Evolutionary conservation across 139 green algal genomes (phyloP).

Genomic region (Ettlia oleoabundans): DNA sequence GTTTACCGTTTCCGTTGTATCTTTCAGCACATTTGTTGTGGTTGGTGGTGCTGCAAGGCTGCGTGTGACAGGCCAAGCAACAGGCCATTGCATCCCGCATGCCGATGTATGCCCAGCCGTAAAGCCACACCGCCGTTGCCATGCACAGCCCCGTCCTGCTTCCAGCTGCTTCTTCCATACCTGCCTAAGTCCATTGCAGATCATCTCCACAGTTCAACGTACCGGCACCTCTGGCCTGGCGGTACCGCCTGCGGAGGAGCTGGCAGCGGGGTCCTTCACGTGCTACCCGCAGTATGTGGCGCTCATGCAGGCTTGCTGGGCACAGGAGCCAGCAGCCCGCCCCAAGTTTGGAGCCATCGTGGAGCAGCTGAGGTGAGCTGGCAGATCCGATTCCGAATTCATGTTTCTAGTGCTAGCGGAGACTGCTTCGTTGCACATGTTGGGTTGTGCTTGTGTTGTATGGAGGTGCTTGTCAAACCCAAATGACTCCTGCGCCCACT

Average conservation of each 20-base stretch:
- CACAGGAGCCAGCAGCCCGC: not conserved
- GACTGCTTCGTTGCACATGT: too few species aligned
- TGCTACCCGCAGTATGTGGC: slow-evolving; percentile 22
- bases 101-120: not conserved
- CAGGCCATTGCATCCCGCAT: too few species aligned
- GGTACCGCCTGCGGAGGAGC: not conserved
- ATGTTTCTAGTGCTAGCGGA: too few species aligned
- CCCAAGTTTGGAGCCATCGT: slow-evolving; percentile 31
- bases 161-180: not conserved
- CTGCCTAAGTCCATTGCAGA: not conserved
- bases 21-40: too few species aligned
- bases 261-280: slow-evolving; percentile 17
- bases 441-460: too few species aligned
- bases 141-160: not conserved
- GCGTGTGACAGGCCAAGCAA: too few species aligned
- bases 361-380: slow-evolving; percentile 17
- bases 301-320: slow-evolving; percentile 43
- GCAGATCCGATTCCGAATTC: too few species aligned
- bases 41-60: too few species aligned
- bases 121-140: not conserved
- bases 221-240: not conserved
- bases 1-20: too few species aligned
- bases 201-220: slow-evolving; percentile 30
- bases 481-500: too few species aligned
- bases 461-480: too few species aligned